Base-by-base conservation (phyloP, 176 grass and related monocot species). In the Aegilops bicornis region DNA sequence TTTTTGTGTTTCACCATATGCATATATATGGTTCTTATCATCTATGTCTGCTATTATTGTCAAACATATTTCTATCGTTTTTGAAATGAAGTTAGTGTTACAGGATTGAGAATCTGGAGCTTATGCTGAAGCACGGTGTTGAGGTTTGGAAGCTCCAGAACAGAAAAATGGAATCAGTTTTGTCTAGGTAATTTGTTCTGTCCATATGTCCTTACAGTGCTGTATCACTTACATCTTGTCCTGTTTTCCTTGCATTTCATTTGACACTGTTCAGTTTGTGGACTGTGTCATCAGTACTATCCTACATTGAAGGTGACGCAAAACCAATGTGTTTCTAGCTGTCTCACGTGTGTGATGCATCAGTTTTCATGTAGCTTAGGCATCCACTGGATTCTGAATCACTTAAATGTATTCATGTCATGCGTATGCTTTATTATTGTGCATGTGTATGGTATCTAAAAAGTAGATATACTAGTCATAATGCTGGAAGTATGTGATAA, bases 41-140 rank as follows among this genome's bases (percentile, higher is more conserved):
- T 63, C 40, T 40, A 68, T 39, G 47, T 54, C 42, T 2, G 30
- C 29, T 69, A 78, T 67, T 78, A 14, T 58, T 50, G 42, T 65
- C 14, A 32, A 58, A 81, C 24, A 87, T 48, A 73, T 29, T 48
- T 80, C 67, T 61, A 7, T 64, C 64, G 60, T 80, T 64, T 63
- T 62, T 87, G 65, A 83, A 86, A 79, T 36, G 60, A 29, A 81
- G 20, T 86, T 83, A 48, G 24, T 87, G 42, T 83, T 84, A 73
- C 89, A 99, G 97, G 89, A 99, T 99, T 79, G 97, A 99, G 83
- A 99, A 99, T 87, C 88, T 99, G 65, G 97, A 99, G 79, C 83
- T 99, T 67, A 91, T 93, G 85, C 89, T 99, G 67, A 96, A 93
- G 84, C 79, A 99, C 71, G 88, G 92, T 60, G 90, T 91, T 69